A percentile compares a stretch with the other conserved stretches of the same genome.
Conservation (phyloP, 106 monocot genomes). For the Phalaenopsis aphrodite region DNA sequence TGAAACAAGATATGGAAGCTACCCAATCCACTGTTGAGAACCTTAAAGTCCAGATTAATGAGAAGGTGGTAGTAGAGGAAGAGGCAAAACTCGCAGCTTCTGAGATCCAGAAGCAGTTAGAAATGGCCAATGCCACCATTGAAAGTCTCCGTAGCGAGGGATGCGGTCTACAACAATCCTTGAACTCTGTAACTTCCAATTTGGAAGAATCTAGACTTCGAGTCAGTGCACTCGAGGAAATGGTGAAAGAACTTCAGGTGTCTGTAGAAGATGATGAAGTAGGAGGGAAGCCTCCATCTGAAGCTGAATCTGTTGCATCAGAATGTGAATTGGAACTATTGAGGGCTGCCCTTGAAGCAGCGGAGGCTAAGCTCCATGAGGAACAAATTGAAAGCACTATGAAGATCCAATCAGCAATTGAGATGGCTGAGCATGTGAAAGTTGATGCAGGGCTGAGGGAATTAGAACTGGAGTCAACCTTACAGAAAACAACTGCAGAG, state of each 20-base stretch:
- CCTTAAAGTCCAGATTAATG: constrained; percentile 29
- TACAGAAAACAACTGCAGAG: constrained; percentile 22
- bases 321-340: constrained; percentile 20
- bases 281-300: neutral
- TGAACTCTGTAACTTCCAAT: constrained; percentile 33
- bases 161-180: constrained; percentile 38
- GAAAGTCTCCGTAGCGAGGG: constrained; percentile 47
- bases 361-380: constrained; percentile 35
- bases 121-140: constrained; percentile 44
- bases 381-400: constrained; percentile 42
- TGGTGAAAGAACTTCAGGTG: constrained; percentile 25
- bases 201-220: constrained; percentile 52
- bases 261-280: neutral
- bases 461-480: constrained; percentile 15
- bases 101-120: constrained; percentile 56
- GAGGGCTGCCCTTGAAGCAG: constrained; percentile 42
- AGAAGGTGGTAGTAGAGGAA: constrained; percentile 37
- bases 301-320: neutral
- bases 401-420: constrained; percentile 30
- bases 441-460: constrained; percentile 17
- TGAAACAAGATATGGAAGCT: constrained; percentile 37
- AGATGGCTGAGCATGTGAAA: constrained; percentile 34
- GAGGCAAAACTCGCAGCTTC: constrained; percentile 29
- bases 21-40: constrained; percentile 31
- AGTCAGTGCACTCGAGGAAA: constrained; percentile 36